Evolutionary conservation across 148 eudicot genomes (phyloP).

Genomic region (Amaranthus cruentus): DNA sequence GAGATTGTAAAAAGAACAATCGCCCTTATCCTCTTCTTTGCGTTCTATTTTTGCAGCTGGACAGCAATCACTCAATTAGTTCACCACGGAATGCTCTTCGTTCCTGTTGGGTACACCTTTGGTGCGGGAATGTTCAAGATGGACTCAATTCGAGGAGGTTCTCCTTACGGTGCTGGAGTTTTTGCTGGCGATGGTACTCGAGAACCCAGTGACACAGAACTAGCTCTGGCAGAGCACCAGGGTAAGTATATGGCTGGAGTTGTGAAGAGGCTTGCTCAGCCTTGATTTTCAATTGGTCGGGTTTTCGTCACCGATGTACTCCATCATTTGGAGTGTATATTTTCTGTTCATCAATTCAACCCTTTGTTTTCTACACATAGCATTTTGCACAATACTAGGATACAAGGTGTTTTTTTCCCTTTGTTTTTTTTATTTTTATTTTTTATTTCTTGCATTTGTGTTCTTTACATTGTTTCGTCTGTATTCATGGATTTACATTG

Average conservation of each 20-base stretch:
- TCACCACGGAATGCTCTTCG: conserved; percentile 92
- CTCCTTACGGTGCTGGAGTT: conserved; percentile 89
- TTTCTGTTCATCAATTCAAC: background rate
- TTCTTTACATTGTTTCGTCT: conserved; percentile 7
- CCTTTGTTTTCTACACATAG: conserved; percentile 1
- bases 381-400: conserved; percentile 8
- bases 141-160: conserved; percentile 80
- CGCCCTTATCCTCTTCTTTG: background rate
- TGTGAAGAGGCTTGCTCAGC: conserved; percentile 54
- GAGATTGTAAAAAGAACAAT: background rate
- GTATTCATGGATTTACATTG: conserved; percentile 9
- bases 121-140: conserved; percentile 91
- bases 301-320: conserved; percentile 13
- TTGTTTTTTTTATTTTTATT: background rate
- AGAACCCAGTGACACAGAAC: conserved; percentile 64
- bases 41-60: conserved; percentile 48
- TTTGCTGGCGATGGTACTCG: conserved; percentile 86
- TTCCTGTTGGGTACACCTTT: conserved; percentile 86
- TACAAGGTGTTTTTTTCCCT: background rate
- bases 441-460: background rate
- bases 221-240: conserved; percentile 85
- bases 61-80: conserved; percentile 87
- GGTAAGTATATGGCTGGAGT: conserved; percentile 87
- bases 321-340: conserved; percentile 16
- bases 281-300: conserved; percentile 27